Percentiles rank a stretch among this genome's conserved stretches.
Conservation (phyloP, 179 eudicot genomes). For the Silene vulgaris region DNA sequence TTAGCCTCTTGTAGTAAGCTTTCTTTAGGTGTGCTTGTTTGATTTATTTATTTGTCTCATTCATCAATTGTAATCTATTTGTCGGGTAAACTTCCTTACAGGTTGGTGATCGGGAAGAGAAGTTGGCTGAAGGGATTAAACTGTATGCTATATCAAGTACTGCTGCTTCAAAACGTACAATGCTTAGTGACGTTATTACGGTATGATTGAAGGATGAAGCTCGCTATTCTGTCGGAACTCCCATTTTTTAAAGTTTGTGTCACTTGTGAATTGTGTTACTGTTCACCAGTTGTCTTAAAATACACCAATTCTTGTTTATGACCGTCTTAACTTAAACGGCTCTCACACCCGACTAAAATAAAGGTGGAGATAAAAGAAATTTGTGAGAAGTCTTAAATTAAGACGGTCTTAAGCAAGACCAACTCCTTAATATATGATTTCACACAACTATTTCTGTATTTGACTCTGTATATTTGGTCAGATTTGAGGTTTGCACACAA, state of each 20-base stretch:
- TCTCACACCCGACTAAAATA: too few species aligned
- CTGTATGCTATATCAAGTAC: slow-evolving; percentile 65
- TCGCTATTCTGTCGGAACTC: background rate
- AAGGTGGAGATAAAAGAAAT: too few species aligned
- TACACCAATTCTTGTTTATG: too few species aligned
- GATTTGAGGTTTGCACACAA: too few species aligned
- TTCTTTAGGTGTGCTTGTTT: background rate
- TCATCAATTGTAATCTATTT: background rate
- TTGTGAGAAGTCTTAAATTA: too few species aligned
- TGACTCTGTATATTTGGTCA: too few species aligned
- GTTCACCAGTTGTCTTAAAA: too few species aligned
- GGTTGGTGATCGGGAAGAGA: slow-evolving; percentile 94
- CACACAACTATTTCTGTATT: too few species aligned
- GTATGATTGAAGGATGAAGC: slow-evolving; percentile 37
- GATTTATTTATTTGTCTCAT: background rate
- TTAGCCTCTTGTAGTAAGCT: background rate
- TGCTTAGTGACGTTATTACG: slow-evolving; percentile 78
- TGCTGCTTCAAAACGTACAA: slow-evolving; percentile 65
- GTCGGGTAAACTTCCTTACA: slow-evolving; percentile 22
- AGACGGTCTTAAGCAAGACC: too few species aligned
- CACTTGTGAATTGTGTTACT: too few species aligned
- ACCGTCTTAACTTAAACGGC: too few species aligned
- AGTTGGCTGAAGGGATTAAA: slow-evolving; percentile 88
- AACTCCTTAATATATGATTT: too few species aligned
- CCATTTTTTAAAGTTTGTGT: background rate